These are phyloP conservation scores for Exophiala phaeomuriformis DNA, from an alignment of 2,329 filamentous ascomycete genomes.

Conservation along the genomic window DNA sequence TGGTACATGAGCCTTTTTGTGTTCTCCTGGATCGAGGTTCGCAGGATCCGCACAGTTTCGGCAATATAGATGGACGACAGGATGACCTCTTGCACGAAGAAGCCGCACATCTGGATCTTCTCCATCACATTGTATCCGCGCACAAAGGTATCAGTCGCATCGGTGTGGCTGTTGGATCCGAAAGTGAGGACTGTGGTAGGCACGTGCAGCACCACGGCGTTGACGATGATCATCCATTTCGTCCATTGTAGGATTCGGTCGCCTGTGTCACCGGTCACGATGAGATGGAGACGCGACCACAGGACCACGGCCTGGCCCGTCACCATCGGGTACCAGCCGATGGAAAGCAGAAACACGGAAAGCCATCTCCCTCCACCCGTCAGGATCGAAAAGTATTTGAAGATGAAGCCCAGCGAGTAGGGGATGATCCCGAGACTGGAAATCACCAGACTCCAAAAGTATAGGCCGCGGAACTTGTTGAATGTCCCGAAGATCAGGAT, in stretches of 20 bases:
- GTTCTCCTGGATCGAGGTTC: constrained; percentile 37
- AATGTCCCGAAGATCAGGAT: constrained; percentile 46
- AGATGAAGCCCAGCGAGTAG: constrained; percentile 42
- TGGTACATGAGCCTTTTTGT: constrained; percentile 44
- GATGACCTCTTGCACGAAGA: constrained; percentile 50
- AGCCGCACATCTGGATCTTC: constrained; percentile 50
- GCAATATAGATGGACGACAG: constrained; percentile 49
- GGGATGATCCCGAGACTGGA: constrained; percentile 40
- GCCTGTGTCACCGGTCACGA: constrained; percentile 33
- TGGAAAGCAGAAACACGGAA: constrained; percentile 38
- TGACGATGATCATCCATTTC: constrained; percentile 41
- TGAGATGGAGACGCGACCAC: constrained; percentile 45
- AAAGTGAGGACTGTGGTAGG: constrained; percentile 42
- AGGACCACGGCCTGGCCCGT: constrained; percentile 45
- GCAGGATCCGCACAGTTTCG: constrained; percentile 48
- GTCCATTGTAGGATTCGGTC: constrained; percentile 36
- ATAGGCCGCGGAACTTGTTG: constrained; percentile 40
- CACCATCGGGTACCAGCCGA: constrained; percentile 45
- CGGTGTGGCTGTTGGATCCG: constrained; percentile 33
- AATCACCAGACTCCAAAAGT: constrained; percentile 46
- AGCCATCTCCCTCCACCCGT: constrained; percentile 31
- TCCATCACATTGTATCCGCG: constrained; percentile 44
- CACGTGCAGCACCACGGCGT: constrained; percentile 40
- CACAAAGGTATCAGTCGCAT: constrained; percentile 27
- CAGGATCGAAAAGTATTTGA: constrained; percentile 41